Base-by-base conservation (phyloP, 176 grass and related monocot species). In the Aegilops tauschii region DNA sequence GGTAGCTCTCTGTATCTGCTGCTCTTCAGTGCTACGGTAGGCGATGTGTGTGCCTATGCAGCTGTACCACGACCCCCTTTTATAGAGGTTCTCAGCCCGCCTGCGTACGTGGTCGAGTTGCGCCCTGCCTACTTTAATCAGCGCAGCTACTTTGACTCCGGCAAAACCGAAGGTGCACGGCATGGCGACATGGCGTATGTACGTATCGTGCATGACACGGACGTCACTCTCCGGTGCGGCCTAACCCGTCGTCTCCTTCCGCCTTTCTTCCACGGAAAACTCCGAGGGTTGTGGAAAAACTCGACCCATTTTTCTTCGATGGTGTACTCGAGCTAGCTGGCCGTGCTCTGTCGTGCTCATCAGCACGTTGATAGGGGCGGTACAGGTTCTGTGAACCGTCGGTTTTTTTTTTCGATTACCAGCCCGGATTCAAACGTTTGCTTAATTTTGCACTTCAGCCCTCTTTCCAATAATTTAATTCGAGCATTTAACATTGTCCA, bases 51-150 rank as follows among this genome's bases (percentile, higher is more conserved):
- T 70, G 61, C 54, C 73, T 14, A 52, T 82, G 40, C 16, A 64
- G 50, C n/a, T 59, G 25, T 44, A 6, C 3, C 14, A 74, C 16
- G 5, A 25, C 30, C 61, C 32, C 18, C 23, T 37, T 88, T 77
- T 91, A 88, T 84, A 84, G 37, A 68, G 14, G 23, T 52, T 58
- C 78, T 72, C n/a, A 3, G 61, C 47, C 49, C 9, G 44, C 17
- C 11, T 73, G 59, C 32, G 58, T 73, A 32, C n/a, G 5, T 62
- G 50, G 65, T n/a, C 42, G 9, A 6, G 54, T 52, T 27, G 52
- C 81, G 83, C 49, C 71, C 20, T 54, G 50, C 50, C 50, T 54
- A 54, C 50, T 54, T 54, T 7, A 54, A 54, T 54, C 50, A 54
- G 27, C 36, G 16, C 3, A 14, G 17, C 20, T 42, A 12, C 10